Evolutionary conservation across 352 stramenopile species (phyloP).

Genomic region (Pythium apleroticum): DNA sequence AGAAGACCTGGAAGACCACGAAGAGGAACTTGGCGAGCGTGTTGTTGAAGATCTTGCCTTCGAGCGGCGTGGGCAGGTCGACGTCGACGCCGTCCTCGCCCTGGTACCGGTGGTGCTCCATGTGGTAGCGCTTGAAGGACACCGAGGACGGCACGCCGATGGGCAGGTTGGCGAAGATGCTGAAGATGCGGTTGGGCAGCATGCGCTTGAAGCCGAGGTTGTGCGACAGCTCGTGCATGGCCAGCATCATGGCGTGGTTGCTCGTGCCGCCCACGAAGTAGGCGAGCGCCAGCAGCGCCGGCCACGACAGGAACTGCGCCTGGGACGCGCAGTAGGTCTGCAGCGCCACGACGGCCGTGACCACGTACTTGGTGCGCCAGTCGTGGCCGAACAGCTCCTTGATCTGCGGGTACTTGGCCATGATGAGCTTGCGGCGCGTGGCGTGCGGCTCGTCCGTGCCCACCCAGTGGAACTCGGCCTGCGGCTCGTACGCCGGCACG

Average conservation of each 20-base stretch:
- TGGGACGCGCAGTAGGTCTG: slow-evolving; percentile 83
- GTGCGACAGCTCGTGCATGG: slow-evolving; percentile 96
- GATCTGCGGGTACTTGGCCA: slow-evolving; percentile 88
- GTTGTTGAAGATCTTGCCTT: slow-evolving; percentile 90
- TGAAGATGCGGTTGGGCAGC: slow-evolving; percentile 88
- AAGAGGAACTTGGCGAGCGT: slow-evolving; percentile 91
- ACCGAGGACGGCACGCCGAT: slow-evolving; percentile 91
- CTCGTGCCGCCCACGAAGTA: slow-evolving; percentile 91
- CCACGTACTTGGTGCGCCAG: slow-evolving; percentile 88
- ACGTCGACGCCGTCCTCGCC: slow-evolving; percentile 93
- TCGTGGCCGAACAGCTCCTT: slow-evolving; percentile 89
- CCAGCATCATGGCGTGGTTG: slow-evolving; percentile 95
- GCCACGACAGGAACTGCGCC: slow-evolving; percentile 66
- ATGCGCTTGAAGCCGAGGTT: slow-evolving; percentile 94
- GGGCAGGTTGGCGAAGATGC: slow-evolving; percentile 93
- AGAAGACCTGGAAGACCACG: slow-evolving; percentile 90
- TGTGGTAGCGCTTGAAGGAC: slow-evolving; percentile 97
- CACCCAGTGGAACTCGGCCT: slow-evolving; percentile 83
- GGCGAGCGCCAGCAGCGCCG: slow-evolving; percentile 47
- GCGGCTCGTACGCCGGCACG: slow-evolving; percentile 41
- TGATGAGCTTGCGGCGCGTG: slow-evolving; percentile 78
- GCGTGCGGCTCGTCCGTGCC: slow-evolving; percentile 86
- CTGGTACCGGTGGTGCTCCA: slow-evolving; percentile 97
- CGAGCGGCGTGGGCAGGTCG: slow-evolving; percentile 91
- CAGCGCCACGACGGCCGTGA: slow-evolving; percentile 63